Evolutionary conservation across 2,329 filamentous ascomycete genomes (phyloP), one percentile per base, ranked within the genome.

Genomic region (Scedosporium apiospermum): DNA sequence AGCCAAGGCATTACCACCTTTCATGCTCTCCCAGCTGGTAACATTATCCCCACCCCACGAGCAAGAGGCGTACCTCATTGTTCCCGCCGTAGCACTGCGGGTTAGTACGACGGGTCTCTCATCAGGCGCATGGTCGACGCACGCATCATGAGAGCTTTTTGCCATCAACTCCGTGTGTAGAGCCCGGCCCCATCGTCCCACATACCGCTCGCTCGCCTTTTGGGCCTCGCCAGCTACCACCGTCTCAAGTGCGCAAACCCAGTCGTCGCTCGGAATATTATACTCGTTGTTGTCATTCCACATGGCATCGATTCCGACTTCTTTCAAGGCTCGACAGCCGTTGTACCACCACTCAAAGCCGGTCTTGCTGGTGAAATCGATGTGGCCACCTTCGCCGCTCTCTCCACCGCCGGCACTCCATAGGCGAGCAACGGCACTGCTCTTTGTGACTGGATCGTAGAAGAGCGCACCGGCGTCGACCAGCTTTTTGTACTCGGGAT

Each of bases 271-370:
- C 0, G 85, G 80, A 2, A 89, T 78, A 0, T 84, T 86, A 70
- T 90, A 91, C 71, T 91, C 88, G 66, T 90, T 91, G 72, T 91
- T 91, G 70, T 91, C 88, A 66, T 91, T 91, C 88, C 88, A 91
- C 75, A 90, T 89, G 58, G 81, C 87, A 66, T 90, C 87, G 63
- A 91, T 87, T 1, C 88, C 88, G 7, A 83, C 74, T 27, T 82
- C 75, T 62, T 84, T 84, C 1, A 91, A 77, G 59, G 79, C 80
- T 64, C 82, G 80, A 7, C 89, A 83, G 1, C 88, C 88, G 0
- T 88, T 77, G 64, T 84, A 88, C 88, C 88, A 91, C 85, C 87
- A 91, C 16, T 85, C 75, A 68, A 84, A 90, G 0, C 85, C 88
- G 0, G 80, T 80, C 23, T 82, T 76, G 0, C 86, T 89, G 0